These are phyloP conservation scores for Pichia cactophila DNA, from an alignment of 1,139 yeast species.

Conservation along the genomic window DNA sequence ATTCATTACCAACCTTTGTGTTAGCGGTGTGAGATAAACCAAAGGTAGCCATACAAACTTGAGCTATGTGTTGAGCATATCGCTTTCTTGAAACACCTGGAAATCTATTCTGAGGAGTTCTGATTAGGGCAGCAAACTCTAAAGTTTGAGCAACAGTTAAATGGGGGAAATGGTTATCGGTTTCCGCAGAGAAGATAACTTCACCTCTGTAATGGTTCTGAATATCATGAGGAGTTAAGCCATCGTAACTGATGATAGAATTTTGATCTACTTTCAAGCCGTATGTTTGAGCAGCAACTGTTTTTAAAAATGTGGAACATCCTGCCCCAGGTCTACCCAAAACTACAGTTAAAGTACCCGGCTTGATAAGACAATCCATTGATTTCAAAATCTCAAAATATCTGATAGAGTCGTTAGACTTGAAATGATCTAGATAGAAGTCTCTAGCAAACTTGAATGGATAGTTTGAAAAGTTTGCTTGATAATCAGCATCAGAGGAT, in stretches of 20 bases:
- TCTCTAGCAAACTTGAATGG: constrained; percentile 19
- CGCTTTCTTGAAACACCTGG: constrained; percentile 50
- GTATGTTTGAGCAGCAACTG: constrained; percentile 62
- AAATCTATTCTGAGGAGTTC: constrained; percentile 61
- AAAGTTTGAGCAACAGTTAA: constrained; percentile 67
- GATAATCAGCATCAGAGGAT: constrained; percentile 76
- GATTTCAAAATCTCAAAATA: constrained; percentile 54
- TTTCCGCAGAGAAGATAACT: constrained; percentile 65
- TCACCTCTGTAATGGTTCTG: constrained; percentile 53
- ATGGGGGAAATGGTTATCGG: constrained; percentile 67
- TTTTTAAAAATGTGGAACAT: constrained; percentile 68
- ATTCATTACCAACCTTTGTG: constrained; percentile 40
- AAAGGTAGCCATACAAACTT: constrained; percentile 58
- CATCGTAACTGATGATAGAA: constrained; percentile 39
- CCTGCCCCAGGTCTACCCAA: constrained; percentile 85
- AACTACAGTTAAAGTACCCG: constrained; percentile 74
- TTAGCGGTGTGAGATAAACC: constrained; percentile 51
- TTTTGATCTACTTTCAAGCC: constrained; percentile 57
- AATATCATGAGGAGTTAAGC: constrained; percentile 43
- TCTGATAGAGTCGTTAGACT: constrained; percentile 19
- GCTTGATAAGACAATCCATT: constrained; percentile 59
- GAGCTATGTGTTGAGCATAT: constrained; percentile 55
- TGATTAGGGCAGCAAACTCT: constrained; percentile 52
- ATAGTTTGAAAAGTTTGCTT: constrained; percentile 59
- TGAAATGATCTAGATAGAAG: constrained; percentile 11